A percentile compares a stretch with the other conserved stretches of the same genome.
phyloP scores from a whole-genome alignment of 176 grass and related monocot genomes.

The Eragrostis curvula region DNA sequence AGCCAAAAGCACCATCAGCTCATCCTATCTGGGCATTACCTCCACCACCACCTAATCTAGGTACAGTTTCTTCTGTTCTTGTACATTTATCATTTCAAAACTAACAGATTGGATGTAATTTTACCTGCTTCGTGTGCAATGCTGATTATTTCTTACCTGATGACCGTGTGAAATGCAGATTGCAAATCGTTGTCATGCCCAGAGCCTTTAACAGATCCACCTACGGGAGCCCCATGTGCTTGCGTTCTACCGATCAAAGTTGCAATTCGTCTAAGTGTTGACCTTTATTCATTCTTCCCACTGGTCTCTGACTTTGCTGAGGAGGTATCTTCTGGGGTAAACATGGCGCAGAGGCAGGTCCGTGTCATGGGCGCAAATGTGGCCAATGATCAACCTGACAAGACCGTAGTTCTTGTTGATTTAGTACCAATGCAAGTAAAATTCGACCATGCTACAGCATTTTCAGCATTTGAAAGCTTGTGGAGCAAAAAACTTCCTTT shows the following conservation, averaged over 20 bases:
- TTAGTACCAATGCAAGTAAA: slow-evolving; percentile 77
- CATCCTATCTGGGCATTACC: slow-evolving; percentile 81
- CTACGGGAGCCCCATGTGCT: slow-evolving; percentile 71
- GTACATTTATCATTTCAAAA: slow-evolving; percentile 10
- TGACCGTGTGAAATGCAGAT: slow-evolving; percentile 60
- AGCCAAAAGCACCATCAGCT: slow-evolving; percentile 58
- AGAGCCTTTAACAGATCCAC: slow-evolving; percentile 82
- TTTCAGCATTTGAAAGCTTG: slow-evolving; percentile 77
- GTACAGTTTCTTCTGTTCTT: slow-evolving; percentile 39
- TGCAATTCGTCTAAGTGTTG: slow-evolving; percentile 73
- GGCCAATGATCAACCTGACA: slow-evolving; percentile 75
- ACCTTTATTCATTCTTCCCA: slow-evolving; percentile 90
- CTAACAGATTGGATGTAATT: not conserved
- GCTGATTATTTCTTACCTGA: slow-evolving; percentile 20
- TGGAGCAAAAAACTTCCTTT: slow-evolving; percentile 77
- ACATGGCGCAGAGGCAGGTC: slow-evolving; percentile 77
- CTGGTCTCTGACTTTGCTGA: slow-evolving; percentile 85
- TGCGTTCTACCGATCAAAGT: slow-evolving; percentile 98
- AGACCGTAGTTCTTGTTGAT: slow-evolving; percentile 84
- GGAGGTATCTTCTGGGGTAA: slow-evolving; percentile 80
- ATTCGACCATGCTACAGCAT: slow-evolving; percentile 73
- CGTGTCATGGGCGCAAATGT: slow-evolving; percentile 98
- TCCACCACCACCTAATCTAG: slow-evolving; percentile 91
- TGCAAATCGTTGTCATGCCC: slow-evolving; percentile 76
- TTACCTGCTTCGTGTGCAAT: not conserved